Evolutionary conservation across 805 yeast species (phyloP), one percentile per base, ranked within the genome.

Genomic region (Myxozyma neotropica): DNA sequence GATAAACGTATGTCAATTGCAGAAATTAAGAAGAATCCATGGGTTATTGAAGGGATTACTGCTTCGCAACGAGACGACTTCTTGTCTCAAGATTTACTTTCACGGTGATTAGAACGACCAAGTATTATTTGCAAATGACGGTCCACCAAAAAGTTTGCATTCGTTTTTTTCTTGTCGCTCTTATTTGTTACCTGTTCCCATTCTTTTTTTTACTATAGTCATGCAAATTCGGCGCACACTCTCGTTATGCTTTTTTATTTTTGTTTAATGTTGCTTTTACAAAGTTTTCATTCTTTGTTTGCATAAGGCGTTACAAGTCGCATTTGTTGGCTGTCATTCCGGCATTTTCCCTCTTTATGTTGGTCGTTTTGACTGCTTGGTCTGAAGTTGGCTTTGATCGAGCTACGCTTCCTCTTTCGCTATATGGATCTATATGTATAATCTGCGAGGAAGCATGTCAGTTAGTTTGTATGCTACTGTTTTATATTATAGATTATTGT

Each of bases 21-120:
- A 13, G 88, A 87, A 27, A 86, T 91, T 57, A 91, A 90, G 72
- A 72, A 73, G 6, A 96, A 93, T 73, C 88, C 89, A 1, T 91
- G 95, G 75, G 74, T 82, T 1, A 64, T 78, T 29, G 76, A 78
- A 68, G 81, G 78, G 47, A 70, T 82, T 61, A 64, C 51, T 5
- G 13, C 53, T 19, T 38, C 23, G 12, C 50, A 47, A 19, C 29
- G 45, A 17, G 39, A 17, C 3, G 51, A 58, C 7, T 61, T 61
- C 40, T 42, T 57, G 5, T 57, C 62, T 7, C 35, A 49, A 2
- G 59, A 43, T 26, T 43, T 61, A 7, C 51, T 58, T 12, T 44
- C 52, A 5, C 57, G 60, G 44, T 59, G 42, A 39, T 33, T 15
- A 17, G 13, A 21, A n/a, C n/a, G n/a, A 12, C 31, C 15, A 19